Evolutionary conservation across 192 early-diverging fungal genomes (phyloP).

Genomic region (Backusella tarrabulga): DNA sequence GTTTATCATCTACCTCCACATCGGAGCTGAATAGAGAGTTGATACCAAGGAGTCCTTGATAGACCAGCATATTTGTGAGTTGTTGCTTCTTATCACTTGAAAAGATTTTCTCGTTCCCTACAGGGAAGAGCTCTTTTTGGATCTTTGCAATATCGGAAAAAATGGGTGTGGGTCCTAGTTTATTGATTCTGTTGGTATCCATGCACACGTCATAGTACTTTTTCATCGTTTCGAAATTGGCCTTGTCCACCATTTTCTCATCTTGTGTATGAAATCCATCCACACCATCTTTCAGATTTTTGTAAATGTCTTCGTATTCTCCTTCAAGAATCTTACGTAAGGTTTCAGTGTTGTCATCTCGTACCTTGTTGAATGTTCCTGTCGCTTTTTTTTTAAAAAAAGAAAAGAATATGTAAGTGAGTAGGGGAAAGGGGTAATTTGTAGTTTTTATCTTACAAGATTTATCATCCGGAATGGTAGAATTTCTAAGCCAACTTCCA

Average conservation of each 20-base stretch:
- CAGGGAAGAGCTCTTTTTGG: conserved; percentile 24
- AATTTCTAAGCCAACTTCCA: conserved; percentile 53
- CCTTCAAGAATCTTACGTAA: conserved; percentile 51
- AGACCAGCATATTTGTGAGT: conserved; percentile 4
- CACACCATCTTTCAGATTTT: background rate
- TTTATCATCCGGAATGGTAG: conserved; percentile 63
- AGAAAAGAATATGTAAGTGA: background rate
- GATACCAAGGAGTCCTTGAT: background rate
- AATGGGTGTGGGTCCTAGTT: conserved; percentile 41
- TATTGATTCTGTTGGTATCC: conserved; percentile 39
- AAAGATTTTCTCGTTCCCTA: background rate
- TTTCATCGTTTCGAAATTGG: conserved; percentile 57
- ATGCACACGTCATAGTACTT: conserved; percentile 56
- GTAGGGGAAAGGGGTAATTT: background rate
- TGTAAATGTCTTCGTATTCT: conserved; percentile 30
- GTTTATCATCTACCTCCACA: conserved; percentile 55
- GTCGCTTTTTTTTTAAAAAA: background rate
- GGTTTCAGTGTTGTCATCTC: conserved; percentile 35
- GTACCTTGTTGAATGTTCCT: conserved; percentile 21
- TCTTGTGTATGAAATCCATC: conserved; percentile 26
- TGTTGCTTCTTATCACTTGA: background rate
- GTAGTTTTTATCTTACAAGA: conserved; percentile 22
- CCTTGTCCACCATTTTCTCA: conserved; percentile 39
- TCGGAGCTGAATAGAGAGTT: conserved; percentile 44
- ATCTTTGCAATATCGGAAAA: conserved; percentile 34